A percentile compares a stretch with the other conserved stretches of the same genome.
These are phyloP conservation scores for Tinospora cordifolia DNA, from an alignment of 164 flowering plant species.

Conservation along the genomic window DNA sequence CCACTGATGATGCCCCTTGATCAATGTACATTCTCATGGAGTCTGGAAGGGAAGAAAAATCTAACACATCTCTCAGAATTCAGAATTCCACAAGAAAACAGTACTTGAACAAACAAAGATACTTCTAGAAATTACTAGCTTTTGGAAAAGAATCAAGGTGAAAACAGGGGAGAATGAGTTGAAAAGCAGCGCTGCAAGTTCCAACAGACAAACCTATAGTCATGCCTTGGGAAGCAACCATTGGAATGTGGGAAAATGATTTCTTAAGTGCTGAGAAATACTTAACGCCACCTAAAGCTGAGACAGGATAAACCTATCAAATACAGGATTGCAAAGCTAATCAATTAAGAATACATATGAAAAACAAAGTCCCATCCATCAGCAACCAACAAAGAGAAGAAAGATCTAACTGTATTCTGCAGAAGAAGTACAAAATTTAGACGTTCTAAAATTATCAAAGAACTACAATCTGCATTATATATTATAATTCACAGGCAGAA, in stretches of 20 bases:
- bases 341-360: neutral
- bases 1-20: constrained; percentile 64
- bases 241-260: constrained; percentile 28
- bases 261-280: constrained; percentile 29
- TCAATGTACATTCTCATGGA: constrained; percentile 39
- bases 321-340: neutral
- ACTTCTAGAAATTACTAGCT: no score
- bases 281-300: constrained; percentile 26
- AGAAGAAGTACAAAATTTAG: neutral
- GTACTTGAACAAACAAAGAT: no score
- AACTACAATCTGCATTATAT: neutral
- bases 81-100: neutral
- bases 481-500: neutral
- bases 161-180: neutral
- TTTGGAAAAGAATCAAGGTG: neutral
- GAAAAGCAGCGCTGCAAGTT: neutral
- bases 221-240: constrained; percentile 36
- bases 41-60: constrained; percentile 28
- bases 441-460: neutral
- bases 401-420: neutral
- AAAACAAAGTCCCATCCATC: neutral
- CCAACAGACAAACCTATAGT: constrained; percentile 18
- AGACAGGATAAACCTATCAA: constrained; percentile 30
- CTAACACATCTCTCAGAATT: neutral
- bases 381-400: neutral